Evolutionary conservation across 306 rosid genomes (phyloP).

Genomic region (Acacia crassicarpa): DNA sequence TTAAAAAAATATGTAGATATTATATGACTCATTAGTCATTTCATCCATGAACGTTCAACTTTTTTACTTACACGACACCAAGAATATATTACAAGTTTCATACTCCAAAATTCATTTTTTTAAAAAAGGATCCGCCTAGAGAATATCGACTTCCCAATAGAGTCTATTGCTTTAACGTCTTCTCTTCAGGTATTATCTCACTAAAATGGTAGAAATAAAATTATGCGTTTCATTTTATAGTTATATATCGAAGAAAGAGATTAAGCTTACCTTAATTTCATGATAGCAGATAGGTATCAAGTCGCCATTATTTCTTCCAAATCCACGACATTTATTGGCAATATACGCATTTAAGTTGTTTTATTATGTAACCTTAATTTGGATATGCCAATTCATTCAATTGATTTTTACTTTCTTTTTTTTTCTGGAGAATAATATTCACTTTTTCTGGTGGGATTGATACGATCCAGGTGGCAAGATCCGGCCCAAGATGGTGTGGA

Average conservation of each 20-base stretch:
- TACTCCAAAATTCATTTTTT: neutral
- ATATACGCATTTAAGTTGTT: neutral
- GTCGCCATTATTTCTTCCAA: neutral
- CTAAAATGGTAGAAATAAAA: neutral
- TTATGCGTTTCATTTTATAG: neutral
- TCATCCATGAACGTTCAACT: neutral
- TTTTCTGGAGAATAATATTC: no score
- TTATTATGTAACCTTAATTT: neutral
- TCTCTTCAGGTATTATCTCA: neutral
- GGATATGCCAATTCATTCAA: neutral
- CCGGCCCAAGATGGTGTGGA: neutral
- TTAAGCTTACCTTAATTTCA: neutral
- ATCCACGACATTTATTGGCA: neutral
- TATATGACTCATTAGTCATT: neutral
- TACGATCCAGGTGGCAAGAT: neutral
- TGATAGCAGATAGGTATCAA: neutral
- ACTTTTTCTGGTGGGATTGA: neutral
- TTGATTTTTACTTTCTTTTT: neutral
- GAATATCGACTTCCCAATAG: neutral
- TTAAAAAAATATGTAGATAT: neutral
- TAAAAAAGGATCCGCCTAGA: neutral
- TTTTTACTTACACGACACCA: neutral
- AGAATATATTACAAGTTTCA: neutral
- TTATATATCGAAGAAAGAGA: neutral
- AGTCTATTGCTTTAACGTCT: neutral